Percentiles rank a stretch among this genome's conserved stretches.
Conservation (phyloP, 176 grass and related monocot genomes). For the Zizania latifolia region DNA sequence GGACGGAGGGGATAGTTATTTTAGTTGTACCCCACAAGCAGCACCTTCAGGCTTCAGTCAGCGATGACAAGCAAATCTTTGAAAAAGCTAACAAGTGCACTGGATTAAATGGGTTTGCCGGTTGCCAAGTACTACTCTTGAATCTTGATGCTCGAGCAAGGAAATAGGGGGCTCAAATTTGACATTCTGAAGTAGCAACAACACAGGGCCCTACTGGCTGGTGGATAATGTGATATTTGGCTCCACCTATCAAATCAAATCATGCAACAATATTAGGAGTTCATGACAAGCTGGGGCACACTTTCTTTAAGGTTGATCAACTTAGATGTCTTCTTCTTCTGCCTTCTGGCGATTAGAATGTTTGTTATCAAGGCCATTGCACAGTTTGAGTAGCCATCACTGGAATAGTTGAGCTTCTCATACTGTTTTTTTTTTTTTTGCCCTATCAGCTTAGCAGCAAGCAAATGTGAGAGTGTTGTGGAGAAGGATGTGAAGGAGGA, state of each 20-base stretch:
- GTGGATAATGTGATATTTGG: neutral
- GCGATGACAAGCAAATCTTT: constrained; percentile 7
- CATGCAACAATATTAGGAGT: neutral
- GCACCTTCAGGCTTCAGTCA: neutral
- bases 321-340: neutral
- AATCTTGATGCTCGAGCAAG: neutral
- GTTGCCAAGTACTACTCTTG: neutral
- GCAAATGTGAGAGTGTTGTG: neutral
- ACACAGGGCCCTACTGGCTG: neutral
- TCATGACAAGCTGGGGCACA: neutral
- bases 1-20: no score
- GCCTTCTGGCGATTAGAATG: neutral
- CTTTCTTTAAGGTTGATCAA: neutral
- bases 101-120: neutral
- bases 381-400: neutral
- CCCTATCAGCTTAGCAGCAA: neutral
- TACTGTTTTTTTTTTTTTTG: neutral
- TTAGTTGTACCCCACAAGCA: neutral
- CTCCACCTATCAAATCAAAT: neutral
- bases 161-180: neutral
- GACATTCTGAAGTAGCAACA: neutral
- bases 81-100: neutral
- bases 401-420: neutral
- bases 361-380: neutral
- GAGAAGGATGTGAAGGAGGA: neutral